Evolutionary conservation across 2,329 filamentous ascomycete species (phyloP).

Genomic region (Fusarium illudens): DNA sequence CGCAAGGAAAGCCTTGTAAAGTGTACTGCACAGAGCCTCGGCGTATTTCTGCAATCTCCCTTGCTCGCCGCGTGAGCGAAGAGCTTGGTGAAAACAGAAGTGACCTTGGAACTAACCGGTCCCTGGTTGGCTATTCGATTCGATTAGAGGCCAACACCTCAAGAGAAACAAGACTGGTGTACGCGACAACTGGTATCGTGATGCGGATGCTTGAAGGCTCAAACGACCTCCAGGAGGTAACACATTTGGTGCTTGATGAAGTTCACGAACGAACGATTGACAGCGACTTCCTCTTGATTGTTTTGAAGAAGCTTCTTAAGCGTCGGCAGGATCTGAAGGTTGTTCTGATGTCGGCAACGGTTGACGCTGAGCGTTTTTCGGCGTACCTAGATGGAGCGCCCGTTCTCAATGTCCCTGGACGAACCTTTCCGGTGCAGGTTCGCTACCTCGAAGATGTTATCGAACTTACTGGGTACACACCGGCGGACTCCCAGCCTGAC

Average conservation of each 20-base stretch:
- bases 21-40: slow-evolving; percentile 96
- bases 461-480: slow-evolving; percentile 80
- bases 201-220: slow-evolving; percentile 95
- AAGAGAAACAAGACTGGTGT: slow-evolving; percentile 83
- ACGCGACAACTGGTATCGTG: slow-evolving; percentile 92
- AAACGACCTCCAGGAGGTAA: slow-evolving; percentile 86
- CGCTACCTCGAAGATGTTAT: slow-evolving; percentile 93
- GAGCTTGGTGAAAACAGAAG: slow-evolving; percentile 86
- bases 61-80: slow-evolving; percentile 92
- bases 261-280: slow-evolving; percentile 97
- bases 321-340: slow-evolving; percentile 87
- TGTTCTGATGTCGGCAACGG: slow-evolving; percentile 96
- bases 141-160: slow-evolving; percentile 88
- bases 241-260: slow-evolving; percentile 95
- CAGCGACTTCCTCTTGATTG: slow-evolving; percentile 93
- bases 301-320: slow-evolving; percentile 82
- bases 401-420: slow-evolving; percentile 87
- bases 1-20: slow-evolving; percentile 82
- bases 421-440: slow-evolving; percentile 91
- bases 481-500: slow-evolving; percentile 53
- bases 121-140: slow-evolving; percentile 93
- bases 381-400: slow-evolving; percentile 86
- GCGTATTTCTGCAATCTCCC: slow-evolving; percentile 93
- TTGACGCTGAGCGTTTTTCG: slow-evolving; percentile 91
- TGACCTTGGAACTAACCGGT: slow-evolving; percentile 83